Evolutionary conservation across 2,329 filamentous ascomycete species (phyloP).

Genomic region (Macroventuria anomochaeta): DNA sequence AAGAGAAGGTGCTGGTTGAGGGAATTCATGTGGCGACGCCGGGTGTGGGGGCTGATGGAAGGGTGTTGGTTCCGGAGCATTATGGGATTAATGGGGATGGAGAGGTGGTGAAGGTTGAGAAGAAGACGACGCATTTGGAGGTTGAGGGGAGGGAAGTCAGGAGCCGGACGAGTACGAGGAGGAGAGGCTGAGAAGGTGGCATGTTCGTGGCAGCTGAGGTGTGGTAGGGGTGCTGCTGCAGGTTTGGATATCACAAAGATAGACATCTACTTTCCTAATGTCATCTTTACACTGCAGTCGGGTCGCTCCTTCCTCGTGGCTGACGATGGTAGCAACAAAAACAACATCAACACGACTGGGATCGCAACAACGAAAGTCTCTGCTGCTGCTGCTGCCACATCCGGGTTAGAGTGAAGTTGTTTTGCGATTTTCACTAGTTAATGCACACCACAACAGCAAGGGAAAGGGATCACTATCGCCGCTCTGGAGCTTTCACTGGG

Average conservation of each 20-base stretch:
- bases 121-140: slow-evolving; percentile 34
- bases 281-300: too few relatives aligned
- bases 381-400: too few relatives aligned
- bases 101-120: slow-evolving; percentile 30
- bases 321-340: too few relatives aligned
- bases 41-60: slow-evolving; percentile 20
- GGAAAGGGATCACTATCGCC: too few relatives aligned
- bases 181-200: slow-evolving; percentile 14
- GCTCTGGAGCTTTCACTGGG: too few relatives aligned
- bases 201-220: neutral
- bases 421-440: too few relatives aligned
- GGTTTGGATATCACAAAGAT: neutral
- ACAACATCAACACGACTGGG: too few relatives aligned
- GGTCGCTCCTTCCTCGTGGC: too few relatives aligned
- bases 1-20: slow-evolving; percentile 43
- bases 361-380: too few relatives aligned
- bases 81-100: slow-evolving; percentile 24
- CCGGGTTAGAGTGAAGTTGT: too few relatives aligned
- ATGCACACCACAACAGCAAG: too few relatives aligned
- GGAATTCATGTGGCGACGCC: slow-evolving; percentile 43
- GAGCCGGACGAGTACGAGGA: slow-evolving; percentile 27
- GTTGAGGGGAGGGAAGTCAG: slow-evolving; percentile 37
- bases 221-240: neutral
- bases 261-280: too few relatives aligned
- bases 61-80: slow-evolving; percentile 25